Conservation (phyloP, 139 green algal genomes). For the Chlamydomonas applanata region DNA sequence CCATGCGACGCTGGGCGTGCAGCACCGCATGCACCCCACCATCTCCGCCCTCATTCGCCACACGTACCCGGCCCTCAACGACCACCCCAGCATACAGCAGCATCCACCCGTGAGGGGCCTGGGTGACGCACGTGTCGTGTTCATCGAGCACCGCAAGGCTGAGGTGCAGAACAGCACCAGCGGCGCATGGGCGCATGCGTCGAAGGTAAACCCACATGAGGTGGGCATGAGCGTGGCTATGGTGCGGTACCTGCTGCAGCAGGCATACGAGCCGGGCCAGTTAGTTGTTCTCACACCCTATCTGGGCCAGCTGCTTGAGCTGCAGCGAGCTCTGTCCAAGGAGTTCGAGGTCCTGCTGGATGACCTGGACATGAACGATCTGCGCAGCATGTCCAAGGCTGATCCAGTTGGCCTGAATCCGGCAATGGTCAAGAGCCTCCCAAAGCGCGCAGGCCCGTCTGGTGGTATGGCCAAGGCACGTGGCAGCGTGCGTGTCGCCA, state of each 20-base stretch:
- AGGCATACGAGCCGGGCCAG: constrained; percentile 55
- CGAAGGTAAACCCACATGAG: constrained; percentile 47
- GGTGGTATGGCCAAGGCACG: too few species aligned
- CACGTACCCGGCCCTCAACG: constrained; percentile 40
- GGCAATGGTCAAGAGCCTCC: too few species aligned
- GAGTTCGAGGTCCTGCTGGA: constrained; percentile 28
- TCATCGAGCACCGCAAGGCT: constrained; percentile 45
- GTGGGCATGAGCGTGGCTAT: constrained; percentile 48
- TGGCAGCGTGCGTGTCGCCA: constrained; percentile 65
- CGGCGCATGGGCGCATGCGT: background rate
- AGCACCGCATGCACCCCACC: constrained; percentile 75
- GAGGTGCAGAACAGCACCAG: constrained; percentile 18
- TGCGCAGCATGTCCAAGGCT: background rate
- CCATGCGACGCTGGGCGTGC: constrained; percentile 49
- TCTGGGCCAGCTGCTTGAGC: constrained; percentile 71
- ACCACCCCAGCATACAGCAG: constrained; percentile 24
- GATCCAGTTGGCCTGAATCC: background rate
- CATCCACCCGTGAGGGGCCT: constrained; percentile 44
- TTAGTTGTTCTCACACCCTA: constrained; percentile 80
- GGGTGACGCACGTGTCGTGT: constrained; percentile 19
- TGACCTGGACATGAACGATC: constrained; percentile 32
- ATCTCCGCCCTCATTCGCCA: constrained; percentile 34
- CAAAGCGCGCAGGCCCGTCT: too few species aligned
- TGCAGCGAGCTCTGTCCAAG: constrained; percentile 27
- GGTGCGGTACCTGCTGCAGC: constrained; percentile 63